Evolutionary conservation across 23 red algal species (phyloP).

Genomic region (Gracilaria domingensis): DNA sequence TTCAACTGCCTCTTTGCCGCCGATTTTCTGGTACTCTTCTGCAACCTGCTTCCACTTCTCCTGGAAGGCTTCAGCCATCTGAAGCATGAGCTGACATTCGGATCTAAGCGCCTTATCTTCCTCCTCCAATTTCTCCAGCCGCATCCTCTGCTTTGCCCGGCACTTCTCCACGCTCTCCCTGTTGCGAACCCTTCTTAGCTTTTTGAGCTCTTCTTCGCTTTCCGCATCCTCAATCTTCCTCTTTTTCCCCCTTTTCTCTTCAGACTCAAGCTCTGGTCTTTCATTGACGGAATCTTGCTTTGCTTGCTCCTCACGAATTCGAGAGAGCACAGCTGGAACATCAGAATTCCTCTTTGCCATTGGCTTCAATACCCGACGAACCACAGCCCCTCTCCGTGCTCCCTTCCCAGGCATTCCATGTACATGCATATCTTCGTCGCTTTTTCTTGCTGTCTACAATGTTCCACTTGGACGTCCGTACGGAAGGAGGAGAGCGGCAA

Average conservation of each 20-base stretch:
- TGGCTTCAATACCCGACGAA: constrained; percentile 6
- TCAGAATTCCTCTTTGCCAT: constrained; percentile 13
- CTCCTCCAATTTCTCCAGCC: constrained; percentile 30
- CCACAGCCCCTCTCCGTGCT: constrained; percentile 9
- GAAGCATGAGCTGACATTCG: constrained; percentile 16
- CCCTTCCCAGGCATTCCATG: background rate
- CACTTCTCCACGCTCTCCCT: constrained; percentile 42
- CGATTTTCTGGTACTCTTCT: constrained; percentile 1
- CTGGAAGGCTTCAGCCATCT: constrained; percentile 13
- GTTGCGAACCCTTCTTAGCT: constrained; percentile 25
- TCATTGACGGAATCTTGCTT: background rate
- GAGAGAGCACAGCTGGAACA: background rate
- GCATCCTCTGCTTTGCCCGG: constrained; percentile 20
- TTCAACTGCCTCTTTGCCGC: constrained; percentile 9
- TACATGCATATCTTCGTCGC: background rate
- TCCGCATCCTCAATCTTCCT: background rate
- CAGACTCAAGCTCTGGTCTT: background rate
- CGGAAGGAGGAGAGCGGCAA: background rate
- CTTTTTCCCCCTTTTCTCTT: background rate
- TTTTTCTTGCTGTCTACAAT: background rate
- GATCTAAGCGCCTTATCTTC: constrained; percentile 21
- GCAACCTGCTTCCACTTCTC: constrained; percentile 6
- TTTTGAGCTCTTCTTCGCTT: constrained; percentile 26
- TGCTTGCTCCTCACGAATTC: background rate
- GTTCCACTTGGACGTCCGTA: background rate